Evolutionary conservation across 768 basidiomycete genomes (phyloP).

Genomic region (Sporobolomyces pararoseus): DNA sequence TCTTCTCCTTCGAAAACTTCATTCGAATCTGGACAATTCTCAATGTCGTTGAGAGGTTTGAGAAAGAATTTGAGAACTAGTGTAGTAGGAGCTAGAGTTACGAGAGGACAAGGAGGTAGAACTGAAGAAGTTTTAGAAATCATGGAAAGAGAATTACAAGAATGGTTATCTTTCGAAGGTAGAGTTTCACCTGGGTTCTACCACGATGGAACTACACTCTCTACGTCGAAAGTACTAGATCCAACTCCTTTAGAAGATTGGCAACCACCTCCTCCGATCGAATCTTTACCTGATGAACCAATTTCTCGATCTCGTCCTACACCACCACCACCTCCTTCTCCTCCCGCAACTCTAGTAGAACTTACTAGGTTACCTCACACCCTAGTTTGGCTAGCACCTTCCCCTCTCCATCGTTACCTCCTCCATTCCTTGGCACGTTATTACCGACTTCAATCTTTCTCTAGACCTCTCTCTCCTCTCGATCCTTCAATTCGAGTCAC

Average conservation of each 20-base stretch:
- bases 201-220: constrained; percentile 12
- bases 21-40: constrained; percentile 21
- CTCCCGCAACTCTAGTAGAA: constrained; percentile 24
- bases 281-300: constrained; percentile 24
- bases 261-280: background rate
- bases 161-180: constrained; percentile 16
- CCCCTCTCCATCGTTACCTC: constrained; percentile 31
- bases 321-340: background rate
- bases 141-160: constrained; percentile 32
- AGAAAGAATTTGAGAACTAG: constrained; percentile 6
- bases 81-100: background rate
- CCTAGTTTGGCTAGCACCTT: constrained; percentile 32
- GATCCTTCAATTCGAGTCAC: constrained; percentile 30
- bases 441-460: constrained; percentile 37
- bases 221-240: constrained; percentile 13
- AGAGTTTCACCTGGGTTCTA: constrained; percentile 28
- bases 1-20: background rate
- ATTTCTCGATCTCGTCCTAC: background rate
- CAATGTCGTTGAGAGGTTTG: constrained; percentile 30
- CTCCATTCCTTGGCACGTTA: constrained; percentile 36
- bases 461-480: constrained; percentile 25
- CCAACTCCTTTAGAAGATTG: constrained; percentile 29
- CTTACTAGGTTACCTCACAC: constrained; percentile 30
- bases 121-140: constrained; percentile 23
- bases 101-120: constrained; percentile 13